Conservation (phyloP, 2,329 filamentous ascomycete genomes). For the Fusarium verrucosum region DNA sequence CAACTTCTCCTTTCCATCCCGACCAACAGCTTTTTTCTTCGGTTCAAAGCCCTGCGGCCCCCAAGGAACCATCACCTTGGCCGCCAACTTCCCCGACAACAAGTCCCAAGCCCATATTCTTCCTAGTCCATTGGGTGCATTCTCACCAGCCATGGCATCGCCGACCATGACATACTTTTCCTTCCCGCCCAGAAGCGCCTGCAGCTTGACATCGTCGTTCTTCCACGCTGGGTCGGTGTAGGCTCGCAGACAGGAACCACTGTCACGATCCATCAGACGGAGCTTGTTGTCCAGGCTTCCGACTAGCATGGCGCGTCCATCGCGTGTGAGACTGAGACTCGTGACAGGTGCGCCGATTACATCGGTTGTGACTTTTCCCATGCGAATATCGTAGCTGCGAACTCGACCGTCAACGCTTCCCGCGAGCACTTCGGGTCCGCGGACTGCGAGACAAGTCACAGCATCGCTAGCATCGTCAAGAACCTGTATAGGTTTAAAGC, state of each 20-base stretch:
- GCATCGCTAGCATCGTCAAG: constrained; percentile 78
- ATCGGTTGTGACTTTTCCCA: constrained; percentile 75
- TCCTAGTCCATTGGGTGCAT: constrained; percentile 58
- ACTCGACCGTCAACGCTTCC: constrained; percentile 88
- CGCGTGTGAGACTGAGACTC: constrained; percentile 74
- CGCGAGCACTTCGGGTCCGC: constrained; percentile 68
- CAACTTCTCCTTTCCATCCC: constrained; percentile 68
- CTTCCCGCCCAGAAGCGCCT: constrained; percentile 76
- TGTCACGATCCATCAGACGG: constrained; percentile 80
- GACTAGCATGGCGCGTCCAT: constrained; percentile 78
- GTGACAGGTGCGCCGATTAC: constrained; percentile 78
- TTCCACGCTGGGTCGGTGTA: constrained; percentile 68
- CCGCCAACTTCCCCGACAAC: constrained; percentile 73
- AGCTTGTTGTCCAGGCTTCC: constrained; percentile 79
- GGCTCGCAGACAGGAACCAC: constrained; percentile 76
- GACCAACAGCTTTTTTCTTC: constrained; percentile 64
- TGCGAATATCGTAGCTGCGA: constrained; percentile 82
- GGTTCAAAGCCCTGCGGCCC: constrained; percentile 59
- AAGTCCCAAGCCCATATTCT: constrained; percentile 85
- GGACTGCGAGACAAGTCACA: constrained; percentile 61
- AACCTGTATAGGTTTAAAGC: constrained; percentile 73
- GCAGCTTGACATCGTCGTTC: constrained; percentile 78
- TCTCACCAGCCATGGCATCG: constrained; percentile 67
- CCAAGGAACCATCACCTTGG: constrained; percentile 69
- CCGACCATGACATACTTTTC: constrained; percentile 84